These are phyloP conservation scores for Areca catechu DNA, from an alignment of 176 grass and related monocot genomes.

Conservation along the genomic window DNA sequence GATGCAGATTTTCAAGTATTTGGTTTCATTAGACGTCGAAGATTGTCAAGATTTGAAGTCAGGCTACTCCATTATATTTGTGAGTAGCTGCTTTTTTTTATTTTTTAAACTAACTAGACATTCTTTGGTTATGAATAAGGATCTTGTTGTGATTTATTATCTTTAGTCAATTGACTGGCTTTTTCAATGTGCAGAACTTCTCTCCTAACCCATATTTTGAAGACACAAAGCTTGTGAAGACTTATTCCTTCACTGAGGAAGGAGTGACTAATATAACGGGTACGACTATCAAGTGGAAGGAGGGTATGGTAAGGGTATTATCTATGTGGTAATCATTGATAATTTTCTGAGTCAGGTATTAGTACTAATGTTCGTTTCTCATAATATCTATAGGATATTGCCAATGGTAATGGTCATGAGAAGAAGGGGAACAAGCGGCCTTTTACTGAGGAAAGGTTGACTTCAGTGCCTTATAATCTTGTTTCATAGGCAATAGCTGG, in stretches of 20 bases:
- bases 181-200: constrained; percentile 43
- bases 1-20: constrained; percentile 73
- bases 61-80: constrained; percentile 71
- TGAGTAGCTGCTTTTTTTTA: constrained; percentile 25
- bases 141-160: constrained; percentile 9
- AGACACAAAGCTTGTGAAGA: constrained; percentile 65
- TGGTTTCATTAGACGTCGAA: constrained; percentile 67
- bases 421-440: constrained; percentile 52
- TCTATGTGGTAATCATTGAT: neutral
- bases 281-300: constrained; percentile 79
- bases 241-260: constrained; percentile 49
- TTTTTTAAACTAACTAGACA: neutral
- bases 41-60: constrained; percentile 85
- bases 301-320: constrained; percentile 48
- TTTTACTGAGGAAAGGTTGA: constrained; percentile 54
- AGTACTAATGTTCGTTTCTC: neutral
- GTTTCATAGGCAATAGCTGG: neutral
- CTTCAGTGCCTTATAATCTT: neutral
- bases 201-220: constrained; percentile 74
- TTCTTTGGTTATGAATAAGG: neutral
- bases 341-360: neutral
- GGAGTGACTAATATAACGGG: constrained; percentile 44
- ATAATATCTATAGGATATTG: constrained; percentile 51
- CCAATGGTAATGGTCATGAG: constrained; percentile 37
- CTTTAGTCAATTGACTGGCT: constrained; percentile 17